Conservation (phyloP, 176 grass and related monocot species). For the Coix lacrymajobi region DNA sequence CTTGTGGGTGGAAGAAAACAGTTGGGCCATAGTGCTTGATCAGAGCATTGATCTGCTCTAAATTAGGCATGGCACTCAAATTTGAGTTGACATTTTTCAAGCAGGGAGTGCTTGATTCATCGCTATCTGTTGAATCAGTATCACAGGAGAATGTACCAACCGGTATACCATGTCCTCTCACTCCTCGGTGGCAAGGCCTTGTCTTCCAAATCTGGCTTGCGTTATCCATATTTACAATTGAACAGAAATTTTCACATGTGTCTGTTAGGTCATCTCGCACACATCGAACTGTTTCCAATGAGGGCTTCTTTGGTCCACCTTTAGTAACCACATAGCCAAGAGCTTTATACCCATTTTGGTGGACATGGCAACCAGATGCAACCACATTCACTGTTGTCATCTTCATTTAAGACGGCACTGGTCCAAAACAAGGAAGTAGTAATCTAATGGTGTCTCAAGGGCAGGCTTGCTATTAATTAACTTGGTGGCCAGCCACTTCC, state of each 20-base stretch:
- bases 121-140: slow-evolving; percentile 28
- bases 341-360: slow-evolving; percentile 56
- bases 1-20: slow-evolving; percentile 85
- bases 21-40: slow-evolving; percentile 87
- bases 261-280: slow-evolving; percentile 70
- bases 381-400: slow-evolving; percentile 49
- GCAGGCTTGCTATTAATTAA: slow-evolving; percentile 36
- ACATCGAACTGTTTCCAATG: slow-evolving; percentile 59
- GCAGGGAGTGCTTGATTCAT: slow-evolving; percentile 47
- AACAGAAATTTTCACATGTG: slow-evolving; percentile 46
- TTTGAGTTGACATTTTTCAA: slow-evolving; percentile 67
- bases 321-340: slow-evolving; percentile 67
- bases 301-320: slow-evolving; percentile 61
- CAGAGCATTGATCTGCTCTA: slow-evolving; percentile 77
- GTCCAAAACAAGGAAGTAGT: slow-evolving; percentile 76
- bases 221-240: slow-evolving; percentile 48
- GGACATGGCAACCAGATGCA: slow-evolving; percentile 65
- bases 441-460: slow-evolving; percentile 75
- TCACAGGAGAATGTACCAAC: slow-evolving; percentile 79
- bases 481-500: slow-evolving; percentile 24
- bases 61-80: slow-evolving; percentile 74
- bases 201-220: slow-evolving; percentile 66
- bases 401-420: slow-evolving; percentile 29
- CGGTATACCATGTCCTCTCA: slow-evolving; percentile 51
- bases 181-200: slow-evolving; percentile 65